Conservation (phyloP, 2,329 filamentous ascomycete genomes). For the Dryadomyces quercivorus region DNA sequence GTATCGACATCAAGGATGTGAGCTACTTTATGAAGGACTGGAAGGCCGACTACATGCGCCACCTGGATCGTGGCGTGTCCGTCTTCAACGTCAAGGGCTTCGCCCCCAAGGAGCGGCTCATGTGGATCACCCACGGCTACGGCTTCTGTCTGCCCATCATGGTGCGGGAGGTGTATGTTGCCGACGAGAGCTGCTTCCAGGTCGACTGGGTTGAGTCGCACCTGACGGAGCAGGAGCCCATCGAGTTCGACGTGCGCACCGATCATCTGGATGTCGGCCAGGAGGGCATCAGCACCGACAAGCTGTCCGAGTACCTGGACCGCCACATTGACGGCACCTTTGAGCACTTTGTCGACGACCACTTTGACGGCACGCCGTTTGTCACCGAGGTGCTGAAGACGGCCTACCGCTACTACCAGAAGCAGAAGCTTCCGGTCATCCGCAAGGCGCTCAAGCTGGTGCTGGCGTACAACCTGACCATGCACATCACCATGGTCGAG, state of each 20-base stretch:
- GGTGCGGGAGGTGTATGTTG: conserved; percentile 86
- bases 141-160: conserved; percentile 86
- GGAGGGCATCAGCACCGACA: conserved; percentile 70
- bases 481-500: conserved; percentile 91
- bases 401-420: conserved; percentile 82
- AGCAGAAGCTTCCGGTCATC: conserved; percentile 78
- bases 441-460: conserved; percentile 93
- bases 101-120: conserved; percentile 50
- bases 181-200: conserved; percentile 83
- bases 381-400: conserved; percentile 95
- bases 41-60: conserved; percentile 92
- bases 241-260: conserved; percentile 75
- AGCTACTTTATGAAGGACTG: conserved; percentile 99
- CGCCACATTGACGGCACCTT: conserved; percentile 88
- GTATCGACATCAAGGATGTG: conserved; percentile 98
- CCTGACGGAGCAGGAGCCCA: conserved; percentile 54
- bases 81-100: conserved; percentile 92
- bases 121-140: conserved; percentile 96
- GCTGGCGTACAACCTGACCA: conserved; percentile 87
- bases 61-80: conserved; percentile 75
- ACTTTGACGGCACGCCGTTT: conserved; percentile 92
- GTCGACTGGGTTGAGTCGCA: conserved; percentile 87
- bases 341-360: conserved; percentile 87
- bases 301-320: conserved; percentile 85
- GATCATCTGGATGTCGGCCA: conserved; percentile 81